Evolutionary conservation across 1,284 basidiomycete genomes (phyloP), one percentile per base, ranked within the genome.

Genomic region (Apiotrichum veenhuisii): DNA sequence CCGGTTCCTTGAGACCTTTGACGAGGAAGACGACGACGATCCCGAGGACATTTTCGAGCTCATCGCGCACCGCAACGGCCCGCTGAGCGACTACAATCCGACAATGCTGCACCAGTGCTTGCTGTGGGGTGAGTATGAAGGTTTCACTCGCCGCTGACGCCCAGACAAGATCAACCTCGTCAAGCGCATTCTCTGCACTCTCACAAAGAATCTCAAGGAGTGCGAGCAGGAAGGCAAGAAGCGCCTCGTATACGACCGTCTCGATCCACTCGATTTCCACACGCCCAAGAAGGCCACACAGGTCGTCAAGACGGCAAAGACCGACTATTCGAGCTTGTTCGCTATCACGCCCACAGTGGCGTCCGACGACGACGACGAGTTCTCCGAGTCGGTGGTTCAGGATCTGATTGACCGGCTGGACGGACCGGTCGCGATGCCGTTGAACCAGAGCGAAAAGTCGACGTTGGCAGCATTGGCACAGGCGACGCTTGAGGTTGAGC

Each of bases 61-160:
- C 64, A 88, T 91, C 42, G 88, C 88, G 7, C 78, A 85, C 60
- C 81, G 84, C 52, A 94, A 92, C 71, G 90, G 89, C 0, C 91
- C 91, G 1, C 76, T 96, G 44, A 83, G 84, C 30, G 89, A 95
- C 72, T 92, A 89, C 72, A 89, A 95, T 75, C 92, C 92, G 2
- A 90, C 93, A 65, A 87, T 94, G 81, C 75, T 96, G 15, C 78
- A 91, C n/a, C 93, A 95, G 68, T 92, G 89, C 68, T 79, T 96
- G 42, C 77, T 94, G 15, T 94, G 92, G 90, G 87, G 91, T 93
- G 63, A 59, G 84, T 63, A 1, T 36, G 36, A n/a, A n/a, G 11
- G n/a, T 44, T 17, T n/a, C 15, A 10, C 7, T 17, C 27, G n/a
- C n/a, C n/a, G 41, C 40, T 54, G 36, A 50, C 43, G 15, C 1